These are phyloP conservation scores for Hysterangium stoloniferum DNA, from an alignment of 768 basidiomycete genomes.

Conservation along the genomic window DNA sequence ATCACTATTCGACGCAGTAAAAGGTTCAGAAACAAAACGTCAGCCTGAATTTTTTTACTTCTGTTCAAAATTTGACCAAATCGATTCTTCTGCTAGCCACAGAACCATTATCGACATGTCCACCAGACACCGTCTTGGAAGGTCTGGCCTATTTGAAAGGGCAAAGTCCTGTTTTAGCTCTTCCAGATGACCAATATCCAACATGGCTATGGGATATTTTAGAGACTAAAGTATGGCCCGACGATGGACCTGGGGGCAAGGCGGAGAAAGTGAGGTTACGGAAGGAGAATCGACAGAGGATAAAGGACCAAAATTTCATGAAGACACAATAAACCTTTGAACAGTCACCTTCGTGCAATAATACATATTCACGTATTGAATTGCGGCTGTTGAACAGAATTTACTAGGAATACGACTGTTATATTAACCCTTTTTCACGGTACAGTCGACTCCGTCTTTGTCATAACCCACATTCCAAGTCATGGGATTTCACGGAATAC, in stretches of 20 bases:
- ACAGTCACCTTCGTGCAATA: no score
- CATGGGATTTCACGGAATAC: no score
- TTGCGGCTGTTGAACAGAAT: no score
- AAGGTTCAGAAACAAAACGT: background rate
- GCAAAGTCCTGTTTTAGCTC: constrained; percentile 67
- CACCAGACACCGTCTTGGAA: constrained; percentile 64
- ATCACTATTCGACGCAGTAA: background rate
- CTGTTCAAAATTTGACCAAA: background rate
- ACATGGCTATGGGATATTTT: constrained; percentile 82
- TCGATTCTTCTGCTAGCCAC: background rate
- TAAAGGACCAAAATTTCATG: constrained; percentile 84
- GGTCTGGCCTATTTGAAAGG: constrained; percentile 81
- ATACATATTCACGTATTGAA: no score
- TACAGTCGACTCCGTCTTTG: no score
- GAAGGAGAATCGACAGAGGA: constrained; percentile 53
- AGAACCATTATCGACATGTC: constrained; percentile 48
- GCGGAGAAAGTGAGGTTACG: constrained; percentile 46
- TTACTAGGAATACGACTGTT: no score
- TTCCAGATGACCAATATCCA: constrained; percentile 80
- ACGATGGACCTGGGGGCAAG: constrained; percentile 70
- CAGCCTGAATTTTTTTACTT: background rate
- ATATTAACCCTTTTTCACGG: no score
- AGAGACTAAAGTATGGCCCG: constrained; percentile 48
- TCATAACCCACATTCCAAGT: no score
- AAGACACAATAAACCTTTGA: constrained; percentile 70